A percentile compares a stretch with the other conserved stretches of the same genome.
Conservation (phyloP, 805 yeast genomes). For the Hanseniaspora taiwanica region DNA sequence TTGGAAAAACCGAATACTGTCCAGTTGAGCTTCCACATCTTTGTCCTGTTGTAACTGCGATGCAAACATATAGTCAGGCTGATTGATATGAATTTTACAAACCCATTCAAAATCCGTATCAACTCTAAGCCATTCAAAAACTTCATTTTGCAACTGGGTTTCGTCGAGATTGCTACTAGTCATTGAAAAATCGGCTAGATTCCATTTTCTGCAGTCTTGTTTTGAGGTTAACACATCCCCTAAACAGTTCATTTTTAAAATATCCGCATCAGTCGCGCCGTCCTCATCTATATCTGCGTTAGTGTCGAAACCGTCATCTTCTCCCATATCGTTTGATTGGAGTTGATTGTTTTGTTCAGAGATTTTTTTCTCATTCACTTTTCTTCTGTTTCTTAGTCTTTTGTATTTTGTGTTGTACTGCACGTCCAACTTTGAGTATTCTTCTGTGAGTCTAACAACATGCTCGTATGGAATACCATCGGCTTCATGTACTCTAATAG, state of each 20-base stretch:
- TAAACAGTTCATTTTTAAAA: slow-evolving; percentile 37
- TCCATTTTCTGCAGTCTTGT: slow-evolving; percentile 58
- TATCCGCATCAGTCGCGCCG: slow-evolving; percentile 21
- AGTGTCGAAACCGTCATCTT: slow-evolving; percentile 10
- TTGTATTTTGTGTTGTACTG: slow-evolving; percentile 92
- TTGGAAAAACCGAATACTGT: slow-evolving; percentile 65
- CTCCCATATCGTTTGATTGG: slow-evolving; percentile 18
- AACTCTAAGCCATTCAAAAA: slow-evolving; percentile 95
- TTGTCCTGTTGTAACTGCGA: slow-evolving; percentile 90
- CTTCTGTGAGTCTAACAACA: slow-evolving; percentile 80
- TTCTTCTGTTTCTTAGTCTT: slow-evolving; percentile 38
- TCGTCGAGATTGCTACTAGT: slow-evolving; percentile 24
- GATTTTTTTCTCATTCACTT: slow-evolving; percentile 6
- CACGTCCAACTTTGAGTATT: slow-evolving; percentile 75
- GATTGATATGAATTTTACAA: slow-evolving; percentile 63
- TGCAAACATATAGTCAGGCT: slow-evolving; percentile 89
- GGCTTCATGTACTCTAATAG: slow-evolving; percentile 92
- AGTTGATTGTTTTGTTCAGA: slow-evolving; percentile 3
- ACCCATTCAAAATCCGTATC: slow-evolving; percentile 98
- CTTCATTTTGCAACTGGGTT: slow-evolving; percentile 41
- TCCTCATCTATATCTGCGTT: slow-evolving; percentile 15
- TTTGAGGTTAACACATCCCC: slow-evolving; percentile 66
- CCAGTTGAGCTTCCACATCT: slow-evolving; percentile 91
- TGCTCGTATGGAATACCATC: slow-evolving; percentile 99
- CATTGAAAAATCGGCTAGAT: slow-evolving; percentile 53